Evolutionary conservation across 768 basidiomycete species (phyloP).

Genomic region (Lactifluus hygrophoroides): DNA sequence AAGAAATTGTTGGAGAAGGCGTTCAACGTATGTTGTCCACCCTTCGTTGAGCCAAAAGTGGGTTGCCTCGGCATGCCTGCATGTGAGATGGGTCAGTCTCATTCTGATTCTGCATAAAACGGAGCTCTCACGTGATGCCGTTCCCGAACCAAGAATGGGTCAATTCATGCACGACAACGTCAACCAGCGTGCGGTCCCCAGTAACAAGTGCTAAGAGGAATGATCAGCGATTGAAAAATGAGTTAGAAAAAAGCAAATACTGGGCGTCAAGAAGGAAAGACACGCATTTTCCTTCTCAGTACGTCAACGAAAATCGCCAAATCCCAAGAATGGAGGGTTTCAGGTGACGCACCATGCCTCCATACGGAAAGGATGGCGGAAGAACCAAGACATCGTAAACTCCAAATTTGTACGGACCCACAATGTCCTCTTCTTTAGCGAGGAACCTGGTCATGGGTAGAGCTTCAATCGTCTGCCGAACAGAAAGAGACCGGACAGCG

Average conservation of each 20-base stretch:
- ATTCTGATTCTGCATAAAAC: background rate
- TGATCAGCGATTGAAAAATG: background rate
- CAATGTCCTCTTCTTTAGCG: slow-evolving; percentile 63
- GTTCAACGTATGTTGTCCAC: slow-evolving; percentile 91
- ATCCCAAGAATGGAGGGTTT: background rate
- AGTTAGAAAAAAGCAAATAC: slow-evolving; percentile 32
- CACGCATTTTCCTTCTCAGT: slow-evolving; percentile 73
- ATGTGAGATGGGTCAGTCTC: background rate
- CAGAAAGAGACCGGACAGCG: slow-evolving; percentile 3
- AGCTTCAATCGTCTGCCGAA: background rate
- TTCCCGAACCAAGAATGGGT: slow-evolving; percentile 93
- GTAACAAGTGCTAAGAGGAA: slow-evolving; percentile 57
- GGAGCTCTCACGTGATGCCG: slow-evolving; percentile 56
- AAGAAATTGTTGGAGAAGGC: slow-evolving; percentile 60
- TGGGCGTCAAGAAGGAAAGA: slow-evolving; percentile 81
- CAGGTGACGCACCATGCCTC: slow-evolving; percentile 58
- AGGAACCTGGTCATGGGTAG: slow-evolving; percentile 48
- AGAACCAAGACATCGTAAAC: slow-evolving; percentile 86
- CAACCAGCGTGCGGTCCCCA: slow-evolving; percentile 78
- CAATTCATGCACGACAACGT: slow-evolving; percentile 83
- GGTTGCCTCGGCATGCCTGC: slow-evolving; percentile 57
- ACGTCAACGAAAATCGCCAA: slow-evolving; percentile 5
- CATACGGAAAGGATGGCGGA: slow-evolving; percentile 89
- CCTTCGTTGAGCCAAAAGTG: slow-evolving; percentile 92
- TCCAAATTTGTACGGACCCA: slow-evolving; percentile 71